These are phyloP conservation scores for Euphorbia pulcherrima DNA, from an alignment of 345 rosid genomes.

Conservation along the genomic window DNA sequence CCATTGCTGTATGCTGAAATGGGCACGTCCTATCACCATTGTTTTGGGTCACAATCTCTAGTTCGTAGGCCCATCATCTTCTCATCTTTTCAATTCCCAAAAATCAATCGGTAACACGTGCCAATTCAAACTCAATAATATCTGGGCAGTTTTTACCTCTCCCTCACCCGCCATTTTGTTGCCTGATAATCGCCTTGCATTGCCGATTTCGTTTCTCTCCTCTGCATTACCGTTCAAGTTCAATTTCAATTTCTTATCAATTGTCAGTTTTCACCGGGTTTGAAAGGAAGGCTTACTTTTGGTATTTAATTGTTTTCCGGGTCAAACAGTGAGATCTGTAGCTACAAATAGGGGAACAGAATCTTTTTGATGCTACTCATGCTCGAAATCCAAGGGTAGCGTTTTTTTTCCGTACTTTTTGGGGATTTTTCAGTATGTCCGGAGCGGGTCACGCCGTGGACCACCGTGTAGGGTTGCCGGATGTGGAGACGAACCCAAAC, in stretches of 20 bases:
- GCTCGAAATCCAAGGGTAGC: not conserved
- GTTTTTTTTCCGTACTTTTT: not conserved
- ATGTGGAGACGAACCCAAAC: conserved; percentile 37
- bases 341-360: not conserved
- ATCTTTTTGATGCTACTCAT: not conserved
- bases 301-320: not conserved
- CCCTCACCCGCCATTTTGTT: conserved; percentile 3
- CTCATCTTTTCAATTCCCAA: conserved; percentile 1
- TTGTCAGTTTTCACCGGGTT: not conserved
- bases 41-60: not conserved
- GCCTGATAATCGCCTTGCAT: not conserved
- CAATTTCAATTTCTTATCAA: not conserved
- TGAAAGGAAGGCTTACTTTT: not conserved
- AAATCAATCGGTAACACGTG: conserved; percentile 2
- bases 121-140: not conserved
- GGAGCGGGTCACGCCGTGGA: conserved; percentile 31
- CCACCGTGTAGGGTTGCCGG: conserved; percentile 27
- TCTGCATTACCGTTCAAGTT: not conserved
- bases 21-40: not conserved
- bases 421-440: conserved; percentile 8
- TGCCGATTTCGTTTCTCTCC: not conserved
- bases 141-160: not conserved
- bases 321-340: conserved; percentile 6
- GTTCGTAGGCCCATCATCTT: conserved; percentile 5
- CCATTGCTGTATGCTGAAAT: not conserved